Conservation (phyloP, 176 grass and related monocot species). For the Cenchrus fungigraminus region DNA sequence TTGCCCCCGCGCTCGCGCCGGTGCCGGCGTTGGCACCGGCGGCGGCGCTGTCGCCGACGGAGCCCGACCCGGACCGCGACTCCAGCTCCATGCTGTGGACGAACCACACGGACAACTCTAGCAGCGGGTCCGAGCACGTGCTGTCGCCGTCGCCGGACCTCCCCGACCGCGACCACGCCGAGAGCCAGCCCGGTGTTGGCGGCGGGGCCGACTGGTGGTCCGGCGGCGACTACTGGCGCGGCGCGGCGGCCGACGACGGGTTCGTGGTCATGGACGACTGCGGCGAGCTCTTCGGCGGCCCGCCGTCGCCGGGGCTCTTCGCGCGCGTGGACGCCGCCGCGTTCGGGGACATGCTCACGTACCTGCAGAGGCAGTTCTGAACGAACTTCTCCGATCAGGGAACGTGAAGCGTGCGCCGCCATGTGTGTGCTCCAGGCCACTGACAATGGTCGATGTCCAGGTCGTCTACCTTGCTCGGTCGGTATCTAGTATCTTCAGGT, state of each 20-base stretch:
- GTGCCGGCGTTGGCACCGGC: background rate
- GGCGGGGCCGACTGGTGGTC: constrained; percentile 23
- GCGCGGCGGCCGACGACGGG: constrained; percentile 7
- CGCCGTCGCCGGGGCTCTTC: constrained; percentile 38
- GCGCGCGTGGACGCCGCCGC: constrained; percentile 42
- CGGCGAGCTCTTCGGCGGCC: constrained; percentile 31
- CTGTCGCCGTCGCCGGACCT: constrained; percentile 69
- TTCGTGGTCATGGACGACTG: constrained; percentile 37
- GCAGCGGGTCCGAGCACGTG: constrained; percentile 77
- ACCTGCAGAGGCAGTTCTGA: constrained; percentile 51
- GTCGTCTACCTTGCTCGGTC: background rate
- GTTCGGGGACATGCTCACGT: constrained; percentile 61
- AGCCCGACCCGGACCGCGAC: constrained; percentile 38
- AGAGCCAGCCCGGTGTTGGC: constrained; percentile 56
- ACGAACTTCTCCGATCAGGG: constrained; percentile 36
- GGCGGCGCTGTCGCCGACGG: background rate
- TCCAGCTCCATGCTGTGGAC: constrained; percentile 48
- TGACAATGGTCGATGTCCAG: constrained; percentile 33
- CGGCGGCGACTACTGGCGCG: constrained; percentile 14
- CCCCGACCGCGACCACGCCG: constrained; percentile 61
- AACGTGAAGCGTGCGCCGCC: background rate
- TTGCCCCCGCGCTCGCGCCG: background rate
- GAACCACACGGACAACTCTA: constrained; percentile 56
- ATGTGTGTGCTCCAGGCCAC: background rate
- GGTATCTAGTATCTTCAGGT: background rate